Evolutionary conservation across 2,329 filamentous ascomycete genomes (phyloP).

Genomic region (Didymella lethalis): DNA sequence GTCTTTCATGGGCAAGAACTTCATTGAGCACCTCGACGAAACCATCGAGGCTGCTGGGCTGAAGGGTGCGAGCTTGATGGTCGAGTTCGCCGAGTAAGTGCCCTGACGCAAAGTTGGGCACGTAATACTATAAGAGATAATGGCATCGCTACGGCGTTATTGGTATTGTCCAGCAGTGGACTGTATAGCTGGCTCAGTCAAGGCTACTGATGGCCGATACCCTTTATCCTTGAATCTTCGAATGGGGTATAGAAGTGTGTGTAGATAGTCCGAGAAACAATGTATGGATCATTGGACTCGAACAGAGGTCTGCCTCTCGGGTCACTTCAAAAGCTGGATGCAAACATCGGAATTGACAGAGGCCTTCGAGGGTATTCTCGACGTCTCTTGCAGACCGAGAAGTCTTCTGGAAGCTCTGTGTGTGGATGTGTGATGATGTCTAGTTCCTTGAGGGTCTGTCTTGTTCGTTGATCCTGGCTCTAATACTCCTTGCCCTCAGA

Average conservation of each 20-base stretch:
- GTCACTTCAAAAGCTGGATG: no score
- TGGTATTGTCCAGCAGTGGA: slow-evolving; percentile 7
- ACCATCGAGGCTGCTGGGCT: slow-evolving; percentile 83
- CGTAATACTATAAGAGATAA: neutral
- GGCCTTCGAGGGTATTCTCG: no score
- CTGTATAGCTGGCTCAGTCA: slow-evolving; percentile 2
- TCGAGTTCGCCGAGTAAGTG: slow-evolving; percentile 70
- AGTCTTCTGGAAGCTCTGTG: no score
- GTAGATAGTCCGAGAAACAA: slow-evolving; percentile 7
- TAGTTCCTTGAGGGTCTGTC: no score
- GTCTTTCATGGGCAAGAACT: slow-evolving; percentile 84
- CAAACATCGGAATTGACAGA: no score
- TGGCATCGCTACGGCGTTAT: slow-evolving; percentile 17
- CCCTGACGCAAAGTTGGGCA: neutral
- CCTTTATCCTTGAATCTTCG: slow-evolving; percentile 4
- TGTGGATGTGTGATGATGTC: no score
- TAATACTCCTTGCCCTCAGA: no score
- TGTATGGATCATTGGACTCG: neutral
- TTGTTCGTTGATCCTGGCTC: neutral
- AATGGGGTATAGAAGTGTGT: slow-evolving; percentile 5
- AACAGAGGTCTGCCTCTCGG: neutral
- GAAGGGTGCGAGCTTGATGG: slow-evolving; percentile 94
- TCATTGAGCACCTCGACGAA: slow-evolving; percentile 76
- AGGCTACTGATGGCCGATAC: slow-evolving; percentile 10
- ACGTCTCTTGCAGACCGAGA: no score